Percentiles rank a stretch among this genome's conserved stretches.
phyloP scores from a whole-genome alignment of 2,329 filamentous ascomycete genomes.

The Ascochyta lentis region DNA sequence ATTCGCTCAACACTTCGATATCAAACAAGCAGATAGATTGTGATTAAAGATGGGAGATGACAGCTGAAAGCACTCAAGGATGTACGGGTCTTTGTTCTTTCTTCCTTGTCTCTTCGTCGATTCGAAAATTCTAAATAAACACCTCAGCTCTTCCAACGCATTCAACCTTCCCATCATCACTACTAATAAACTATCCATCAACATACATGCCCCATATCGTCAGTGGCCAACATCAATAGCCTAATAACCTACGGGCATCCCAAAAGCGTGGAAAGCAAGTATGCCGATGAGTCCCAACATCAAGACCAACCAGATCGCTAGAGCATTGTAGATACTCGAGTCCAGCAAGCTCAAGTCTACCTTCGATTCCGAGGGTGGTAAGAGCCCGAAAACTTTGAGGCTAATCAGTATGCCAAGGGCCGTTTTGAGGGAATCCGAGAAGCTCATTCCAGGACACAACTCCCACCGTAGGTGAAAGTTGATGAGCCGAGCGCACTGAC shows the following conservation, averaged over 20 bases:
- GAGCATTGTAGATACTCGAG: conserved; percentile 1
- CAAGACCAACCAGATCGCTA: not conserved
- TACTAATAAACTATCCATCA: conserved; percentile 49
- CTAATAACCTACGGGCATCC: conserved; percentile 62
- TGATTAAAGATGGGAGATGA: not conserved
- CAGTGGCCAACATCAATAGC: conserved; percentile 57
- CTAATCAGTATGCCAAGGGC: conserved; percentile 63
- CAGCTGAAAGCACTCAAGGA: not conserved
- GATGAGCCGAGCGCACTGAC: not conserved
- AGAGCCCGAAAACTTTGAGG: conserved; percentile 64
- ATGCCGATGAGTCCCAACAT: conserved; percentile 34
- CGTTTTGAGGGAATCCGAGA: conserved; percentile 50
- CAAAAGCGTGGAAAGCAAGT: conserved; percentile 68
- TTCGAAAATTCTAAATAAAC: not conserved
- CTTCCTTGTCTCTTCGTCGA: not conserved
- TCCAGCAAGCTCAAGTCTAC: conserved; percentile 28
- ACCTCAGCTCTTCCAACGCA: not conserved
- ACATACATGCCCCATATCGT: conserved; percentile 57
- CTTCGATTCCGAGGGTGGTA: conserved; percentile 40
- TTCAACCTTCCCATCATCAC: not conserved
- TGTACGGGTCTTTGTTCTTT: not conserved
- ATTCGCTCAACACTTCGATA: conserved; percentile 2
- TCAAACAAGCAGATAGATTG: not conserved
- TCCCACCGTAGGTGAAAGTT: not conserved
- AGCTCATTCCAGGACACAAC: conserved; percentile 2